These are phyloP conservation scores for Fusarium verticillioides DNA, from an alignment of 2,329 filamentous ascomycete genomes.

Conservation along the genomic window DNA sequence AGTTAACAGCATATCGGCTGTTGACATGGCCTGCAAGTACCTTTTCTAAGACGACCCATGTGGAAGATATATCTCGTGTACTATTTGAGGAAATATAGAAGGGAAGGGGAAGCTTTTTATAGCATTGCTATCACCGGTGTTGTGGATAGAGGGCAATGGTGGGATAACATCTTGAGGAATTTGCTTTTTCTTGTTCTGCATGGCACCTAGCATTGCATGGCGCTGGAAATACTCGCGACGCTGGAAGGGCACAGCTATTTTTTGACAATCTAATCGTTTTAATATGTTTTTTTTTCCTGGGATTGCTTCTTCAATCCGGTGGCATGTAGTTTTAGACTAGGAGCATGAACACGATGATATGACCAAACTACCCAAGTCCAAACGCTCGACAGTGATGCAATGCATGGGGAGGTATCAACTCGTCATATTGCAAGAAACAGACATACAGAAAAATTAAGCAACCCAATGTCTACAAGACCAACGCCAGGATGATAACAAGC, in stretches of 20 bases:
- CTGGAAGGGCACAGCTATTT: constrained; percentile 27
- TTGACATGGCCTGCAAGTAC: background rate
- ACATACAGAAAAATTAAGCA: constrained; percentile 41
- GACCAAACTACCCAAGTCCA: background rate
- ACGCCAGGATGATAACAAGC: constrained; percentile 42
- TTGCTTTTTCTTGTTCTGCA: constrained; percentile 30
- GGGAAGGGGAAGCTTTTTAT: background rate
- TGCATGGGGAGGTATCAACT: constrained; percentile 43
- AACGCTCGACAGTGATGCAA: background rate
- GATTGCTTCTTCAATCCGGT: background rate
- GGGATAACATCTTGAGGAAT: background rate
- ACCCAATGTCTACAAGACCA: constrained; percentile 44
- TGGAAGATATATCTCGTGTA: constrained; percentile 8
- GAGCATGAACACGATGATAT: constrained; percentile 13
- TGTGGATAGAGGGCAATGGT: constrained; percentile 29
- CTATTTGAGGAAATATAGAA: constrained; percentile 19
- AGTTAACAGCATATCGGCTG: background rate
- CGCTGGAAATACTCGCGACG: constrained; percentile 33
- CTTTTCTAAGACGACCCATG: background rate
- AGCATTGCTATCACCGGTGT: constrained; percentile 15
- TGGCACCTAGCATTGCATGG: constrained; percentile 43
- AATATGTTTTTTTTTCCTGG: constrained; percentile 9
- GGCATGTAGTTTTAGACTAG: constrained; percentile 14
- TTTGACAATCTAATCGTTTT: constrained; percentile 24
- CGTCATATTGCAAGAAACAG: constrained; percentile 43